phyloP scores from a whole-genome alignment of 176 grass and related monocot species.

The Miscanthus lutarioriparius region DNA sequence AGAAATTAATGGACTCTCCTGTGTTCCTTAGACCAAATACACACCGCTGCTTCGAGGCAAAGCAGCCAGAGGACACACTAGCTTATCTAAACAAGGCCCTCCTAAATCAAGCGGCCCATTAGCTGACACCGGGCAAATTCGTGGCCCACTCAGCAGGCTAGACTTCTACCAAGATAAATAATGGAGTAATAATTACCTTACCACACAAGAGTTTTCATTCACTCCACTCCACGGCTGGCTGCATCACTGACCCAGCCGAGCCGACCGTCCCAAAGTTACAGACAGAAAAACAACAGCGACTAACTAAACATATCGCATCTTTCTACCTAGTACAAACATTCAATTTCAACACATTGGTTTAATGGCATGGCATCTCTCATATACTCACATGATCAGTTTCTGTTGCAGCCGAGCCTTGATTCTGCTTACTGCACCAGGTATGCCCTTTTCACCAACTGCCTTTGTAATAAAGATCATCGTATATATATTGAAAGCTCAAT shows the following conservation, averaged over 20 bases:
- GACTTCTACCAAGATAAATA: too few species aligned
- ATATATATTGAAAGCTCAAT: not conserved
- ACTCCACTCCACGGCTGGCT: not conserved
- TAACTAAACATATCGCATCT: not conserved
- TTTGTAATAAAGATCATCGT: not conserved
- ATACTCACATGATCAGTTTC: not conserved
- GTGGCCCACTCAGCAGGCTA: too few species aligned
- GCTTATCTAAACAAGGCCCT: not conserved
- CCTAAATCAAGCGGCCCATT: not conserved
- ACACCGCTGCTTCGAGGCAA: too few species aligned
- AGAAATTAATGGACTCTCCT: too few species aligned
- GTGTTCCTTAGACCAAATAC: too few species aligned
- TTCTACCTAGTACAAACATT: not conserved
- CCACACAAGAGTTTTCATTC: not conserved
- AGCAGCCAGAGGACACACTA: not conserved
- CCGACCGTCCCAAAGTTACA: not conserved
- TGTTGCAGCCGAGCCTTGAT: not conserved
- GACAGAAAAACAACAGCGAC: not conserved
- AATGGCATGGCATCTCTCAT: not conserved
- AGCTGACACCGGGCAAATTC: not conserved
- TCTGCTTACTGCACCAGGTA: not conserved
- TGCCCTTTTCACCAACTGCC: not conserved
- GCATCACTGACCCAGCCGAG: not conserved
- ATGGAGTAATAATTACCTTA: not conserved
- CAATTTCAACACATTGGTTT: not conserved